Evolutionary conservation across 1,139 yeast genomes (phyloP).

Genomic region (Geotrichum fermentans): DNA sequence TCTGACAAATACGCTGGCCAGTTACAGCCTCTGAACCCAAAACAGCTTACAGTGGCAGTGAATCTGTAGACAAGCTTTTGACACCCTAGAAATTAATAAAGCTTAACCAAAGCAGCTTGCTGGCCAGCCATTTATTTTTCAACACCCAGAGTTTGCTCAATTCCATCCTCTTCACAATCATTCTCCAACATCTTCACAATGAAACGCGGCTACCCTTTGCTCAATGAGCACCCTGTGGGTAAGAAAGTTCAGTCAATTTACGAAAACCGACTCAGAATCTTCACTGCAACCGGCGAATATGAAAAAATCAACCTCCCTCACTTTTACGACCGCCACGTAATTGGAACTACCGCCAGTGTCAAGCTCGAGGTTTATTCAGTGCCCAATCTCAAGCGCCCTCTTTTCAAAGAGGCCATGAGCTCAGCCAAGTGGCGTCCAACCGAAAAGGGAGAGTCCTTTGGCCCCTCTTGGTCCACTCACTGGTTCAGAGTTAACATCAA

Average conservation of each 20-base stretch:
- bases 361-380: conserved; percentile 57
- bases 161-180: background rate
- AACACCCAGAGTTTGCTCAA: no score
- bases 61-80: no score
- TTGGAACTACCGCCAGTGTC: conserved; percentile 41
- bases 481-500: conserved; percentile 74
- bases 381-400: conserved; percentile 68
- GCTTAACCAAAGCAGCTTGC: no score
- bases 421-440: conserved; percentile 55
- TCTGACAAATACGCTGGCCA: no score
- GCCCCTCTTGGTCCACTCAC: conserved; percentile 95
- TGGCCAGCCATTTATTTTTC: no score
- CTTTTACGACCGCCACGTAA: conserved; percentile 62
- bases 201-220: conserved; percentile 34
- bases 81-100: no score
- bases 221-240: conserved; percentile 66
- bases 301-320: conserved; percentile 68
- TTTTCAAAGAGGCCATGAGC: conserved; percentile 63
- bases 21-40: no score
- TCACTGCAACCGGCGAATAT: conserved; percentile 69
- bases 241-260: conserved; percentile 79
- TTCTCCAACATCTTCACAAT: background rate
- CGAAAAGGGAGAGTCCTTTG: conserved; percentile 69
- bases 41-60: no score
- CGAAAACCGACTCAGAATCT: conserved; percentile 75